Evolutionary conservation across 441 rosid species (phyloP), one percentile per base, ranked within the genome.

Genomic region (Pelargonium cotyledonis): DNA sequence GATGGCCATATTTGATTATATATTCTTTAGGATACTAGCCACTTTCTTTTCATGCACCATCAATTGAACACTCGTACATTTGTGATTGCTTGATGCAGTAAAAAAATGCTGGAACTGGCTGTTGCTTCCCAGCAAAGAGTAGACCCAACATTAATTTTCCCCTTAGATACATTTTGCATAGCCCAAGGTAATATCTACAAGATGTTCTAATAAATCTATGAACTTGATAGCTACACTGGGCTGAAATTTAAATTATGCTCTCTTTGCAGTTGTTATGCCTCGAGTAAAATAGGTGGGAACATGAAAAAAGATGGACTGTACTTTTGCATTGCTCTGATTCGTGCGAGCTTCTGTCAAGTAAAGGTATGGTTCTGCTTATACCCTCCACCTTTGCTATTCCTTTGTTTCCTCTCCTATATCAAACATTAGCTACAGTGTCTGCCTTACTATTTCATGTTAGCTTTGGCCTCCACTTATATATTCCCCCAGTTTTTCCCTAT

Each of bases 261-360:
- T 68, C 73, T 78, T 65, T 69, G 75, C 70, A 89, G 95, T 86
- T 73, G 81, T 87, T 71, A 65, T 85, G 80, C 96, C 89, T 16
- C 84, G 84, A 71, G 78, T 23, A 70, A 76, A 68, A 47, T 71
- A 76, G 55, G 60, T 6, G 2, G 71, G 66, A 71, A 14, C n/a
- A 5, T 23, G 10, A 53, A 60, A 69, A 31, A 23, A 8, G 65
- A 64, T 35, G 11, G 72, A 66, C 51, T 5, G n/a, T 3, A n/a
- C 65, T 46, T 69, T 76, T 21, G 1, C 16, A 60, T 62, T 46
- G 15, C 49, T n/a, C 60, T 0, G 55, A 60, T 38, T 49, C 41
- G 49, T 19, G 41, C 41, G 72, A 63, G 51, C 38, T 61, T 65
- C 49, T 61, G 49, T 44, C 5, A 18, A 16, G 5, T 53, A 65